These are phyloP conservation scores for Kwoniella europaea DNA, from an alignment of 768 basidiomycete species.

Conservation along the genomic window DNA sequence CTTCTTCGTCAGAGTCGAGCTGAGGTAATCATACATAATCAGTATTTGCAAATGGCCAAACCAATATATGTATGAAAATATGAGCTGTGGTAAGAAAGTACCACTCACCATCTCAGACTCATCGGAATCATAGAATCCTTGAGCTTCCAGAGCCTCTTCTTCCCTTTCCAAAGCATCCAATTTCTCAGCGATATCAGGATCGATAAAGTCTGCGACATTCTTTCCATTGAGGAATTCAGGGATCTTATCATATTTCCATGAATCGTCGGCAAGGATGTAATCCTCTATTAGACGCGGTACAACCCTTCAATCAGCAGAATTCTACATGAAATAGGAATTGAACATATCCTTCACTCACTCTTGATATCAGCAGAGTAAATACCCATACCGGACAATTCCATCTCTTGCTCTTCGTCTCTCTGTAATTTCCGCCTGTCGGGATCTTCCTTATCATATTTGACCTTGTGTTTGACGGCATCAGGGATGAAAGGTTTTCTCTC, in stretches of 20 bases:
- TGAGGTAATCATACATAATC: constrained; percentile 19
- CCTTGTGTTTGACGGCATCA: constrained; percentile 73
- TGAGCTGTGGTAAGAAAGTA: not conserved
- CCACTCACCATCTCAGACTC: constrained; percentile 74
- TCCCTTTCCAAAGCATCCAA: constrained; percentile 96
- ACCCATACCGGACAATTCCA: constrained; percentile 78
- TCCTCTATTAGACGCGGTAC: constrained; percentile 66
- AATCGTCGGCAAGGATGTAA: constrained; percentile 82
- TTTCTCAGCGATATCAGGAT: constrained; percentile 94
- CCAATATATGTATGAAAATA: not conserved
- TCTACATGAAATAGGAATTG: not conserved
- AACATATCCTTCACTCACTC: constrained; percentile 64
- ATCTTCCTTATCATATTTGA: constrained; percentile 85
- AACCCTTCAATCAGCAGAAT: not conserved
- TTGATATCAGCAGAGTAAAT: constrained; percentile 87
- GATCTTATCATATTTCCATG: constrained; percentile 95
- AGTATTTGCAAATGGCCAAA: not conserved
- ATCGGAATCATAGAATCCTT: constrained; percentile 93
- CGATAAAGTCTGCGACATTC: constrained; percentile 98
- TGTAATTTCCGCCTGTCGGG: constrained; percentile 74
- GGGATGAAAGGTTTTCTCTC: constrained; percentile 88
- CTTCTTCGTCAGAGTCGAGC: constrained; percentile 70
- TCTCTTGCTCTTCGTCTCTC: constrained; percentile 78
- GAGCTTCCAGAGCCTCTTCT: constrained; percentile 88
- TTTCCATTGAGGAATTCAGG: constrained; percentile 99